These are phyloP conservation scores for Talaromyces nanjingensis DNA, from an alignment of 495 filamentous ascomycete genomes.

Conservation along the genomic window DNA sequence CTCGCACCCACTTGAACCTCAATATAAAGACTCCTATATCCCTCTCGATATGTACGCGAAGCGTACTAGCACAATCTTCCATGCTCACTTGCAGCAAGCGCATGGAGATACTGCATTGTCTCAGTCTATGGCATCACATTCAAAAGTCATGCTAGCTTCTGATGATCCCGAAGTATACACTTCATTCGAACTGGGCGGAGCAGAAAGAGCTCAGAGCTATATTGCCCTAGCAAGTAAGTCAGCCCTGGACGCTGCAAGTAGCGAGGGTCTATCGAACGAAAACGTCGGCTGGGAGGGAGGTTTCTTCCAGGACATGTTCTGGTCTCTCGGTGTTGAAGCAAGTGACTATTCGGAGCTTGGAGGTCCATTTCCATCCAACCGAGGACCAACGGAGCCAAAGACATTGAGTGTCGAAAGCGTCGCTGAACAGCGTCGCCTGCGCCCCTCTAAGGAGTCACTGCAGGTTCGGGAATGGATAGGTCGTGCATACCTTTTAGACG, in stretches of 20 bases:
- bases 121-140: conserved; percentile 7
- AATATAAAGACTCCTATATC: conserved; percentile 61
- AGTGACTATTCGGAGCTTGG: conserved; percentile 3
- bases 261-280: conserved; percentile 53
- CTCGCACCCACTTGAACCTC: conserved; percentile 55
- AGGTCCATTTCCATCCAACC: conserved; percentile 8
- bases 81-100: conserved; percentile 2
- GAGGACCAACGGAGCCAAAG: conserved; percentile 3
- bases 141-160: conserved; percentile 49
- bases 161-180: conserved; percentile 65
- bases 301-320: conserved; percentile 65
- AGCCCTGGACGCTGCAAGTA: conserved; percentile 29
- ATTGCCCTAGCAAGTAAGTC: conserved; percentile 58
- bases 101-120: conserved; percentile 1
- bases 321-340: conserved; percentile 45
- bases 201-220: conserved; percentile 51
- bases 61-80: conserved; percentile 19
- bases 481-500: conserved; percentile 62
- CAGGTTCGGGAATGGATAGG: conserved; percentile 58
- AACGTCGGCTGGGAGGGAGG: conserved; percentile 68
- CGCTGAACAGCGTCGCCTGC: conserved; percentile 12
- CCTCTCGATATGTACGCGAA: conserved; percentile 55
- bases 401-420: neutral
- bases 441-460: conserved; percentile 43
- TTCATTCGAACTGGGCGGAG: conserved; percentile 42